Evolutionary conservation across 495 filamentous ascomycete genomes (phyloP).

Genomic region (Astrothelium subdiscretum): DNA sequence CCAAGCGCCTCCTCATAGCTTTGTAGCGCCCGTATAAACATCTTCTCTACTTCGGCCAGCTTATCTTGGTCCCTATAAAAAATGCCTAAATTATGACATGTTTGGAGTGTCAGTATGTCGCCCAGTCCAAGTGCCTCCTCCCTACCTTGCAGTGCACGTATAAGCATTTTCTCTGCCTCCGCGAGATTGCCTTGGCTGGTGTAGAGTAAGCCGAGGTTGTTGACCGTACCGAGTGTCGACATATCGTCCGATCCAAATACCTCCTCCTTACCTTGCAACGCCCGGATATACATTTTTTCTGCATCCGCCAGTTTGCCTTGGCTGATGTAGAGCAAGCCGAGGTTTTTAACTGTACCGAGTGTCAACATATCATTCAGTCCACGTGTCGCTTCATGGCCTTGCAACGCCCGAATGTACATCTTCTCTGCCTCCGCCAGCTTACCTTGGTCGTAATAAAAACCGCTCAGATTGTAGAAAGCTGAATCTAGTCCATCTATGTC

Average conservation of each 20-base stretch:
- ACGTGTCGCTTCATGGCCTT: slow-evolving; percentile 26
- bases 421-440: slow-evolving; percentile 28
- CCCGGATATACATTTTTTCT: slow-evolving; percentile 29
- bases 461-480: slow-evolving; percentile 17
- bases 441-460: slow-evolving; percentile 19
- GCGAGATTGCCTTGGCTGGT: slow-evolving; percentile 22
- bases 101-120: slow-evolving; percentile 30
- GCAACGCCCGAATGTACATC: slow-evolving; percentile 31
- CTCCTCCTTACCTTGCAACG: slow-evolving; percentile 29
- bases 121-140: slow-evolving; percentile 30
- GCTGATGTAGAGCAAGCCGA: slow-evolving; percentile 9
- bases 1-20: slow-evolving; percentile 8
- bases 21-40: slow-evolving; percentile 16
- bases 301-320: slow-evolving; percentile 28
- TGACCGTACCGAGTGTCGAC: slow-evolving; percentile 30
- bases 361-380: slow-evolving; percentile 31
- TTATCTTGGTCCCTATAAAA: slow-evolving; percentile 22
- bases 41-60: slow-evolving; percentile 26
- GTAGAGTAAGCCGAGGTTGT: slow-evolving; percentile 14
- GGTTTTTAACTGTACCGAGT: slow-evolving; percentile 25
- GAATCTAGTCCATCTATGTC: background rate
- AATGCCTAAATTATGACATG: slow-evolving; percentile 18
- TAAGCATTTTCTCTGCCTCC: slow-evolving; percentile 29
- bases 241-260: slow-evolving; percentile 29
- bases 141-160: slow-evolving; percentile 26